phyloP scores from a whole-genome alignment of 2,329 filamentous ascomycete genomes.

The Didymella pomorum region DNA sequence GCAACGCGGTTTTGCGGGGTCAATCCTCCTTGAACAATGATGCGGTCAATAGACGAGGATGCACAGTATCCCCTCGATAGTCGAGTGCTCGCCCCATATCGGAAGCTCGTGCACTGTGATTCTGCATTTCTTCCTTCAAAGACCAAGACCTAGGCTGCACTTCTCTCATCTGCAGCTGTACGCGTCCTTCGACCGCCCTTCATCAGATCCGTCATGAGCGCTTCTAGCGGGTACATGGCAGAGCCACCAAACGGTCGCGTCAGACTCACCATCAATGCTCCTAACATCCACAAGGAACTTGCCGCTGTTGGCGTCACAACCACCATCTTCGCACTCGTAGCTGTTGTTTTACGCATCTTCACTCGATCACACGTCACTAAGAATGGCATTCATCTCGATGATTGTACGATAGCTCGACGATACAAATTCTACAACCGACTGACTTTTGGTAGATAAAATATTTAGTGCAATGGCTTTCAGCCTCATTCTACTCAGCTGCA shows the following conservation, averaged over 20 bases:
- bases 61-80: neutral
- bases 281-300: neutral
- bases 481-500: neutral
- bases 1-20: neutral
- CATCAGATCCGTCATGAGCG: neutral
- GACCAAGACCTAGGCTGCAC: neutral
- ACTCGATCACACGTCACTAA: conserved; percentile 11
- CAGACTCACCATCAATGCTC: neutral
- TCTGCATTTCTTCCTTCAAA: neutral
- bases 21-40: neutral
- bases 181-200: neutral
- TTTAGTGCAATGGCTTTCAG: neutral
- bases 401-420: neutral
- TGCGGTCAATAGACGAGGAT: neutral
- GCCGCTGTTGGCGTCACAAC: conserved; percentile 2
- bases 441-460: neutral
- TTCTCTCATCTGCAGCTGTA: neutral
- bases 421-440: neutral
- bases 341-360: conserved; percentile 13
- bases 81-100: neutral
- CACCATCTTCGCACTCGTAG: conserved; percentile 5
- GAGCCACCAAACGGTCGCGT: neutral
- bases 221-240: neutral
- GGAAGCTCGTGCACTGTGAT: neutral
- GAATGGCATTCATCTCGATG: conserved; percentile 12